Evolutionary conservation across 495 filamentous ascomycete genomes (phyloP).

Genomic region (Hypoxylon fragiforme): DNA sequence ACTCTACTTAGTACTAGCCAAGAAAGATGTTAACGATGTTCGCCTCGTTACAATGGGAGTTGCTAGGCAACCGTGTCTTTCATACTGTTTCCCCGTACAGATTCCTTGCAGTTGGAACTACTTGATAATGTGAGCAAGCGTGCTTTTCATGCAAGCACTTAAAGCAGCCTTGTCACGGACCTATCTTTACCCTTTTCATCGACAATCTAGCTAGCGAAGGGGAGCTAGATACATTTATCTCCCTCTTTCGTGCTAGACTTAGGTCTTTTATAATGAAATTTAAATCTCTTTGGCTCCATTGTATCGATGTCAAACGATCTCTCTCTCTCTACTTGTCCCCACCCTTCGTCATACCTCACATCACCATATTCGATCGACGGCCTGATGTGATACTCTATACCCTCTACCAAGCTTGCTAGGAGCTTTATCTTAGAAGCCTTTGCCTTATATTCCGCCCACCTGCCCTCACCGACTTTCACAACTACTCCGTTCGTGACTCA

Average conservation of each 20-base stretch:
- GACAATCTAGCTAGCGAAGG: constrained; percentile 14
- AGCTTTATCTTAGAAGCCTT: constrained; percentile 32
- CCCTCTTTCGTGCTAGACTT: constrained; percentile 30
- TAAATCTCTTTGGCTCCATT: constrained; percentile 29
- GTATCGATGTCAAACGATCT: constrained; percentile 28
- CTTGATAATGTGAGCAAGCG: constrained; percentile 9
- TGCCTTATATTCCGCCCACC: constrained; percentile 40
- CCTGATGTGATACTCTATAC: constrained; percentile 37
- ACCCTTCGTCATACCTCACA: constrained; percentile 34
- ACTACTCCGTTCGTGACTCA: constrained; percentile 38
- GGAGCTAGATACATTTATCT: constrained; percentile 15
- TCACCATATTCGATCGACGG: constrained; percentile 29
- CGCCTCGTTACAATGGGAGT: constrained; percentile 33
- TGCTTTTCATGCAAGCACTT: constrained; percentile 44
- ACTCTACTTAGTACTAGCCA: constrained; percentile 14
- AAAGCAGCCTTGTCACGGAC: constrained; percentile 30
- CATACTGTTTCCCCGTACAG: constrained; percentile 25
- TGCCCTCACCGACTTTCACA: constrained; percentile 47
- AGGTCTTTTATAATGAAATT: constrained; percentile 20
- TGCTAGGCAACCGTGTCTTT: constrained; percentile 42
- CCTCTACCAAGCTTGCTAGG: constrained; percentile 23
- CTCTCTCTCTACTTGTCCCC: constrained; percentile 20
- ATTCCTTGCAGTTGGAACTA: constrained; percentile 7
- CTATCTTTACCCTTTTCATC: constrained; percentile 18
- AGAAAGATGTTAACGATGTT: constrained; percentile 24